Evolutionary conservation across 331 rosid genomes (phyloP), one percentile per base, ranked within the genome.

Genomic region (Arachis monticola): DNA sequence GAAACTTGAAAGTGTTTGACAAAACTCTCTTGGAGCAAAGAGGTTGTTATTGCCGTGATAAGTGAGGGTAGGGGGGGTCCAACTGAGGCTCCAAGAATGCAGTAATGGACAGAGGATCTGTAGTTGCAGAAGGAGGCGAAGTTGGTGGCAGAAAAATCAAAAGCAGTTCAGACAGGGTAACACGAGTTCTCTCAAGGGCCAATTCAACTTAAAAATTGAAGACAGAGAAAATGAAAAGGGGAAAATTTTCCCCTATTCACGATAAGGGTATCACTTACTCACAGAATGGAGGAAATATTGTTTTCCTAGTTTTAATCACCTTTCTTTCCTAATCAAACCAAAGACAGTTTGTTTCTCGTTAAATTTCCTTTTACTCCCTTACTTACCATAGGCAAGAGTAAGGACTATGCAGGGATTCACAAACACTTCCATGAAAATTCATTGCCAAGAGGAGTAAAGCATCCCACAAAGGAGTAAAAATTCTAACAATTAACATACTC

Each of bases 391-490:
- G 9, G 11, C 52, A 10, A 44, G 47, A 44, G 47, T 3, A 10
- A 47, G 52, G 2, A 32, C 17, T 10, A 11, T 42, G 22, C 13
- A 12, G 47, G 44, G 32, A n/a, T 12, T 10, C 48, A 63, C 11
- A 63, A 13, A 52, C 65, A 22, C 12, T 57, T 13, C 5, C 17
- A 27, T 46, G 59, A 30, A 46, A 67, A 59, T 17, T 76, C 44
- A 66, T 47, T 6, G 11, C 58, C 53, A 47, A 45, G 45, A 65
- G 30, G 56, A 56, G 48, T 17, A 66, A 77, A 59, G 52, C 52
- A 1, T 7, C 46, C 41, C 67, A 45, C 32, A 56, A 35, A 77
- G 45, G 35, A 38, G 48, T 44, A 41, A 13, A 58, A 12, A 48
- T 48, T 35, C 38, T 14, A 69, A 55, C 17, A 38, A 13, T 53